Conservation (phyloP, 208 protist genomes). For the Crithidia thermophila region DNA sequence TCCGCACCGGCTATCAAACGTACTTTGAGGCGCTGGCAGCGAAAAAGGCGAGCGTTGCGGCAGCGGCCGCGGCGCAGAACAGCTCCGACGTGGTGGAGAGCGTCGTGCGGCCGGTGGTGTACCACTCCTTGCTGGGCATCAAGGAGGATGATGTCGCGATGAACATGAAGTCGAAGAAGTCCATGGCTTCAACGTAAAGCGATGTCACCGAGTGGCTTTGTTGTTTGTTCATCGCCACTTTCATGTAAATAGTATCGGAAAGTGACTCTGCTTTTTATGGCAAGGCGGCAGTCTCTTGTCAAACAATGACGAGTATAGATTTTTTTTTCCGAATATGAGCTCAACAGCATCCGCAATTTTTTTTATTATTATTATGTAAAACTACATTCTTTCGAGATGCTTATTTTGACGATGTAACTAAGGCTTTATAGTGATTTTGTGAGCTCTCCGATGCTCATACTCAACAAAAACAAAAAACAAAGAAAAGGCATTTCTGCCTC, state of each 20-base stretch:
- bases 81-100: background rate
- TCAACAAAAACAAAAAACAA: background rate
- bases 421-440: too few relatives aligned
- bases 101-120: background rate
- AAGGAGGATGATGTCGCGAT: slow-evolving; percentile 15
- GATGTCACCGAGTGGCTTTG: background rate
- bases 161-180: slow-evolving; percentile 16
- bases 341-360: too few relatives aligned
- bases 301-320: too few relatives aligned
- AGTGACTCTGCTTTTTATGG: too few relatives aligned
- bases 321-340: too few relatives aligned
- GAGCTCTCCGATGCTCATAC: too few relatives aligned
- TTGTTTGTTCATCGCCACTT: background rate
- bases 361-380: too few relatives aligned
- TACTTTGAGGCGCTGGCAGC: slow-evolving; percentile 23
- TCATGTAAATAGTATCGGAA: too few relatives aligned
- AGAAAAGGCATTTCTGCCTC: background rate
- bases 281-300: too few relatives aligned
- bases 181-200: background rate
- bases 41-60: slow-evolving; percentile 7
- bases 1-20: slow-evolving; percentile 13
- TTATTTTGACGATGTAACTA: too few relatives aligned
- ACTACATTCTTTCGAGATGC: too few relatives aligned
- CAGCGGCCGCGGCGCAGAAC: background rate
- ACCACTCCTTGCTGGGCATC: slow-evolving; percentile 19